A percentile compares a stretch with the other conserved stretches of the same genome.
phyloP scores from a whole-genome alignment of 495 filamentous ascomycete species.

The Penicillium cataractarum region DNA sequence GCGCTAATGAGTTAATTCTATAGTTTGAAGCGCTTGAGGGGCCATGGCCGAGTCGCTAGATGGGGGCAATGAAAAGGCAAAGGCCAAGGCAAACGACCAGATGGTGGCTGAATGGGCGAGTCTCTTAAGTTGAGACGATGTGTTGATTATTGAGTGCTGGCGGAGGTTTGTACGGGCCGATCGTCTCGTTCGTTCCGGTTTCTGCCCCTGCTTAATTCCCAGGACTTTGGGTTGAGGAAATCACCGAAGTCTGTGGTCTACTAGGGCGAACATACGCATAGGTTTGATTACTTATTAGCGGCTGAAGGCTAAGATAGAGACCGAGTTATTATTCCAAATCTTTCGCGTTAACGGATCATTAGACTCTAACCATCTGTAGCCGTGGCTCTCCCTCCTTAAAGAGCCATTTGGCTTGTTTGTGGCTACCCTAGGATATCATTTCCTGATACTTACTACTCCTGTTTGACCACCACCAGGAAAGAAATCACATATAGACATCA shows the following conservation, averaged over 20 bases:
- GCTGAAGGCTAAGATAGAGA: background rate
- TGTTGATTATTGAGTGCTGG: background rate
- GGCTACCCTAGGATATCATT: background rate
- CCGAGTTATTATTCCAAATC: background rate
- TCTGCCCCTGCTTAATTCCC: conserved; percentile 7
- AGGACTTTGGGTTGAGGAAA: conserved; percentile 9
- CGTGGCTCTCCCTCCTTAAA: background rate
- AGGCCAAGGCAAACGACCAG: background rate
- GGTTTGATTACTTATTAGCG: no score
- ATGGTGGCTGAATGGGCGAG: background rate
- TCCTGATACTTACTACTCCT: background rate
- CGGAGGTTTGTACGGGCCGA: background rate
- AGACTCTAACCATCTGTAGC: background rate
- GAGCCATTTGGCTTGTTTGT: background rate
- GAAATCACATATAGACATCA: no score
- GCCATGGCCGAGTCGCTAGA: background rate
- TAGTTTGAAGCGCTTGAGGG: background rate
- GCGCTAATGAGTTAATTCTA: conserved; percentile 1
- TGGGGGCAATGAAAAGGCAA: background rate
- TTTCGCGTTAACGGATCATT: background rate
- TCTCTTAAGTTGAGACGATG: background rate
- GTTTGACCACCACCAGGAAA: background rate
- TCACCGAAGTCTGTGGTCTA: conserved; percentile 15
- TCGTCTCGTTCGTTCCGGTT: conserved; percentile 10
- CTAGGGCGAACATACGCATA: no score